Evolutionary conservation across 805 yeast species (phyloP), one percentile per base, ranked within the genome.

Genomic region (Yamadazyma ubonensis): DNA sequence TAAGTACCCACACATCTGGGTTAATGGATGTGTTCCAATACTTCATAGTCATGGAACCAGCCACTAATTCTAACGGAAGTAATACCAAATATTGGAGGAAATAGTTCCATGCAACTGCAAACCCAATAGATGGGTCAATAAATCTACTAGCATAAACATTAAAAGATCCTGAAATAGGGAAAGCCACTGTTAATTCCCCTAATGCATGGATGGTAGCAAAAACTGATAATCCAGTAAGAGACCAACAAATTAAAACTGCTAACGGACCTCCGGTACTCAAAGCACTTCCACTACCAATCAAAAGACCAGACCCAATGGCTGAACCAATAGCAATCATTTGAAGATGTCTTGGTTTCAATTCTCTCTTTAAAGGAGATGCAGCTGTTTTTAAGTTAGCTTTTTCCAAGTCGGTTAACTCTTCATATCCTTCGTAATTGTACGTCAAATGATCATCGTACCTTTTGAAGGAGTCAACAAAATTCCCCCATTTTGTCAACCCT

Each of bases 101-200:
- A 53, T 83, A 83, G 56, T 79, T 79, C 86, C 84, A 78, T 28
- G 85, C 86, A 57, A 81, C 76, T 34, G 87, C 79, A 53, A 83
- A 83, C 1, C 87, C 87, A 56, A 81, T 67, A 16, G 84, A 77
- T 11, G 82, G 81, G 46, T 82, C 87, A 29, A 81, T 67, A 75
- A 71, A 54, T 70, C 83, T 49, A 76, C 86, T 70, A 68, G 84
- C 52, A 75, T 69, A 49, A 71, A 89, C 56, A 70, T 67, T 65
- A 50, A 66, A 65, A 6, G 65, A 60, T 31, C 75, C 75, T 37
- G 70, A 53, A 23, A 68, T 58, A 2, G 73, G 73, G 49, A 63
- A 67, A 0, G 71, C 61, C 6, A 64, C 65, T 17, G 75, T 75
- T 64, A 72, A 55, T 63, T 78, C 62, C 47, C 67, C 68, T 64